A percentile compares a stretch with the other conserved stretches of the same genome.
Conservation (phyloP, 2,329 filamentous ascomycete genomes). For the Harringtonia lauricola region DNA sequence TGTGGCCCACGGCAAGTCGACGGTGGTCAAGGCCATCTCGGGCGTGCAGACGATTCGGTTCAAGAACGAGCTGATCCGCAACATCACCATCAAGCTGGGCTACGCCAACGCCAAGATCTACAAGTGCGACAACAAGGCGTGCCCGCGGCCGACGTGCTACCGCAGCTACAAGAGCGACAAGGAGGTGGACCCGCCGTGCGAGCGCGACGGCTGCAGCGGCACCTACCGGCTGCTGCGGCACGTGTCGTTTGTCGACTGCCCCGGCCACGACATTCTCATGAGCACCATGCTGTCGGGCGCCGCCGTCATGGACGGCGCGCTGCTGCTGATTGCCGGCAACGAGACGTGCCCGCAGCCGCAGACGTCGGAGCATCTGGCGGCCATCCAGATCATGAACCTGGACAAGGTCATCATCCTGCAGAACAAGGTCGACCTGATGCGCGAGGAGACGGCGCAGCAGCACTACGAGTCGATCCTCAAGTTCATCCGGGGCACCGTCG, state of each 20-base stretch:
- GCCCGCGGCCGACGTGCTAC: conserved; percentile 91
- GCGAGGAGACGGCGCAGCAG: conserved; percentile 83
- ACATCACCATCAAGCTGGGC: conserved; percentile 99
- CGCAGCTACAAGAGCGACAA: conserved; percentile 98
- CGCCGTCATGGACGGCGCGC: conserved; percentile 97
- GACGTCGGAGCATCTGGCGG: conserved; percentile 95
- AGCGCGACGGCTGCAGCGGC: conserved; percentile 81
- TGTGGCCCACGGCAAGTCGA: conserved; percentile 97
- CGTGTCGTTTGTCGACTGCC: conserved; percentile 98
- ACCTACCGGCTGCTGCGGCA: conserved; percentile 83
- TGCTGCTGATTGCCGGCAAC: conserved; percentile 94
- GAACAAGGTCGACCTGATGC: conserved; percentile 99
- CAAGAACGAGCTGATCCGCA: conserved; percentile 98
- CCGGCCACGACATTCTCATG: conserved; percentile 99
- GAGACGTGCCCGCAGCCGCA: conserved; percentile 97
- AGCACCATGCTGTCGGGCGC: conserved; percentile 99
- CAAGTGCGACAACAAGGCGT: conserved; percentile 88
- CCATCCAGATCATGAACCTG: conserved; percentile 99
- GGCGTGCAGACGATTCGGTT: conserved; percentile 98
- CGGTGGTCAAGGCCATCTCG: conserved; percentile 97
- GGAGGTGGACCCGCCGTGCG: conserved; percentile 92
- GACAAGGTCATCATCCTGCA: conserved; percentile 99
- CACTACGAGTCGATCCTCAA: conserved; percentile 97
- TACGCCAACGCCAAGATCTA: conserved; percentile 99
- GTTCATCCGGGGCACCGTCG: conserved; percentile 95